Base-by-base conservation (phyloP, 768 basidiomycete species). In the Piloderma croceum region DNA sequence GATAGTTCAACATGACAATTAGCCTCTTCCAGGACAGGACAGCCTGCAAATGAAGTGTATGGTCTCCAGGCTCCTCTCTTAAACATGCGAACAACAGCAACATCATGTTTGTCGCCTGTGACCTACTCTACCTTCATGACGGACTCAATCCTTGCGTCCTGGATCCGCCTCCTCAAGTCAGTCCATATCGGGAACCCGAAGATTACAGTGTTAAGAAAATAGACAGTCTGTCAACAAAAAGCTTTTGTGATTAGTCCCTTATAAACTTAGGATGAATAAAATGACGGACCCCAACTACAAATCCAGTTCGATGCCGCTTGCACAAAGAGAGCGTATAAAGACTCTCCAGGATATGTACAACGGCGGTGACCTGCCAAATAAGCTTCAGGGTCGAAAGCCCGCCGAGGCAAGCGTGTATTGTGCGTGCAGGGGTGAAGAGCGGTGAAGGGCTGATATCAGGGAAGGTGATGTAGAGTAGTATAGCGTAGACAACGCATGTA, bases 71-170 rank as follows among this genome's bases (percentile, higher is more conserved):
- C n/a, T n/a, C n/a, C n/a, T n/a, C n/a, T n/a, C n/a, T n/a, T n/a
- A n/a, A n/a, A n/a, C n/a, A n/a, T n/a, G n/a, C n/a, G n/a, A n/a
- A n/a, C n/a, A n/a, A n/a, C n/a, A n/a, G n/a, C n/a, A n/a, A n/a
- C n/a, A n/a, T n/a, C n/a, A n/a, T n/a, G n/a, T n/a, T n/a, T n/a
- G n/a, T n/a, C n/a, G n/a, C n/a, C n/a, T n/a, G n/a, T n/a, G n/a
- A n/a, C n/a, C n/a, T 53, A 82, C 53, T 84, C 63, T 7, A 74
- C 72, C 57, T 89, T 90, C 81, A 84, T 81, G 3, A 90, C 82
- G 20, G 84, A 86, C 41, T 85, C 77, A 31, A 90, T 90, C 3
- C 85, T 71, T 12, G 79, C 77, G 22, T 64, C 60, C 46, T 89
- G 82, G 9, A 88, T 73, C 19, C 74, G 71, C 48, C 60, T 69